Evolutionary conservation across 129 eudicot species (phyloP).

Genomic region (Dittrichia graveolens): DNA sequence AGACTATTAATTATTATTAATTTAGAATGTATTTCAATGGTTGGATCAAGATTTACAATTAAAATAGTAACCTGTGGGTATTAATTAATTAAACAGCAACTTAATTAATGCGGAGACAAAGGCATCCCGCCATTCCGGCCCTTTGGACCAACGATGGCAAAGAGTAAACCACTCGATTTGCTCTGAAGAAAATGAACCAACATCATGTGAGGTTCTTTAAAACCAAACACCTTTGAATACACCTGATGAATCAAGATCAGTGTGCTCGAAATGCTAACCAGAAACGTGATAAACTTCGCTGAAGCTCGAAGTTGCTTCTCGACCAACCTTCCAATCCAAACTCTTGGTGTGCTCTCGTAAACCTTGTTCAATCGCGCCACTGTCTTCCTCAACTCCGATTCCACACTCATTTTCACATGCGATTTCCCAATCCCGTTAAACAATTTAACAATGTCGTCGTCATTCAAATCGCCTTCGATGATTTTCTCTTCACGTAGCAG

Average conservation of each 20-base stretch:
- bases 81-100: no score
- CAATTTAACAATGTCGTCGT: conserved; percentile 38
- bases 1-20: no score
- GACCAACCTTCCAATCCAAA: neutral
- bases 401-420: neutral
- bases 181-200: conserved; percentile 12
- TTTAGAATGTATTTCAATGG: no score
- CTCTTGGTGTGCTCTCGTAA: conserved; percentile 24
- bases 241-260: conserved; percentile 27
- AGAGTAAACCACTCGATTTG: neutral
- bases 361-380: conserved; percentile 29
- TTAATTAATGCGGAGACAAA: neutral
- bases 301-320: conserved; percentile 27
- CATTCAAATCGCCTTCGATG: conserved; percentile 28
- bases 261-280: conserved; percentile 8
- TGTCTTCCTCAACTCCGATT: conserved; percentile 29
- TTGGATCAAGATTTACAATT: no score
- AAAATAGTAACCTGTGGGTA: no score
- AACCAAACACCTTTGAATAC: conserved; percentile 13
- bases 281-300: conserved; percentile 1
- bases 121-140: neutral
- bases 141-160: neutral
- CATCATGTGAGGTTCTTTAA: conserved; percentile 1
- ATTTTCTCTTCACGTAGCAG: conserved; percentile 24
- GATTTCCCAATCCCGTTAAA: conserved; percentile 59